Base-by-base conservation (phyloP, 768 basidiomycete genomes). In the Naematelia encephala region DNA sequence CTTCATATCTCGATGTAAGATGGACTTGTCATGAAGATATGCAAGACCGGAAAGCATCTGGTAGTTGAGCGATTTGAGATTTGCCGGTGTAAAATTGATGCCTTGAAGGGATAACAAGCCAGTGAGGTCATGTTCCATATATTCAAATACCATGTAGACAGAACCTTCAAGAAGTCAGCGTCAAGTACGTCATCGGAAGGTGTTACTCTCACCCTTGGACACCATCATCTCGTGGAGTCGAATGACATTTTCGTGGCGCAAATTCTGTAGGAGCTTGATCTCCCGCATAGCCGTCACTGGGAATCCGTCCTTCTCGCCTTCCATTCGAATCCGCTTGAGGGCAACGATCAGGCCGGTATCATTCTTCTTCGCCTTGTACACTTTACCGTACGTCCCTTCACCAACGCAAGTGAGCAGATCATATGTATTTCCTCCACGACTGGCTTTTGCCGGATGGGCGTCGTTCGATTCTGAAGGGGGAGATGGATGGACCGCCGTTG, bases 101-200 rank as follows among this genome's bases (percentile, higher is more conserved):
- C 91, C 87, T 0, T 84, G 88, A 79, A 97, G 93, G 1, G 91
- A 89, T 25, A 99, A 82, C 51, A 98, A 82, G 2, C 96, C 96
- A 1, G 93, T 97, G 54, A 99, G 81, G 74, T 99, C 96, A 74
- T 98, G 94, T 69, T 99, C 92, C 90, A 96, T 90, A 77, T 99
- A 99, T 77, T 98, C 93, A 70, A 98, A 91, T 39, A 99, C 94
- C 96, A 99, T 99, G 79, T 91, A 94, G 43, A 96, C 93, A 49
- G 88, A 87, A 59, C 91, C 94, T 97, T 68, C 4, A 16, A n/a
- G n/a, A n/a, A n/a, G n/a, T n/a, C n/a, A n/a, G n/a, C n/a, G n/a
- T n/a, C n/a, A n/a, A n/a, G n/a, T n/a, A n/a, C n/a, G n/a, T n/a
- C n/a, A n/a, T n/a, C n/a, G n/a, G n/a, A n/a, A n/a, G n/a, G n/a